Conservation (phyloP, 2,329 filamentous ascomycete species). For the Cladosporium sp. region DNA sequence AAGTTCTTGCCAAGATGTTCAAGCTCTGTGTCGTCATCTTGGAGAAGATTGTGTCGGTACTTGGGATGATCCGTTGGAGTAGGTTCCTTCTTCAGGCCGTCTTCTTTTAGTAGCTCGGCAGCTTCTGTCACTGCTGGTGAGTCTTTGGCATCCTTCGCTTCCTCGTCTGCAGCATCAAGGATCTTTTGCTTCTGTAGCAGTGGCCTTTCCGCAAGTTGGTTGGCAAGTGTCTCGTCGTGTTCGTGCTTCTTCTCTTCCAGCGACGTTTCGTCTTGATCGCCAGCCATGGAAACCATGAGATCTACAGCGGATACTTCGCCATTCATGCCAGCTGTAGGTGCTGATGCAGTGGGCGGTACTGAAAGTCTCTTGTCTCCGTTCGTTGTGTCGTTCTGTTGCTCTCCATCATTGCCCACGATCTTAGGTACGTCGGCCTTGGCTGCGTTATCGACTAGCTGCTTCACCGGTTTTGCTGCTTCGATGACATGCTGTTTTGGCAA, state of each 20-base stretch:
- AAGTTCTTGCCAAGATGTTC: conserved; percentile 71
- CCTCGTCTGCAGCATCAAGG: conserved; percentile 78
- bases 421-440: background rate
- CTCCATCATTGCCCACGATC: conserved; percentile 2
- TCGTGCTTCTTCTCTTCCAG: conserved; percentile 75
- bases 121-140: conserved; percentile 46
- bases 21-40: conserved; percentile 84
- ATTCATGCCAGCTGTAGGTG: conserved; percentile 24
- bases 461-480: conserved; percentile 25
- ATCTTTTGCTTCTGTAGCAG: conserved; percentile 88
- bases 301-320: conserved; percentile 60
- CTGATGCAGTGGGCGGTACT: conserved; percentile 12
- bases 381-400: conserved; percentile 7
- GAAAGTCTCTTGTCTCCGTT: conserved; percentile 13
- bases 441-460: background rate
- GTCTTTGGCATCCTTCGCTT: conserved; percentile 41
- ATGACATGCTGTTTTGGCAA: conserved; percentile 67
- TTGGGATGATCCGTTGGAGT: conserved; percentile 39
- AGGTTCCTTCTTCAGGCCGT: conserved; percentile 23
- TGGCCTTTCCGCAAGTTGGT: conserved; percentile 83
- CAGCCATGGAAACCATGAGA: conserved; percentile 71
- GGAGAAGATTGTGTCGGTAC: conserved; percentile 70
- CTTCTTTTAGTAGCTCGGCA: conserved; percentile 29
- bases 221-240: conserved; percentile 81
- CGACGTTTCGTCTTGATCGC: conserved; percentile 62